Conservation (phyloP, 305 asterid genomes). For the Striga hermonthica region DNA sequence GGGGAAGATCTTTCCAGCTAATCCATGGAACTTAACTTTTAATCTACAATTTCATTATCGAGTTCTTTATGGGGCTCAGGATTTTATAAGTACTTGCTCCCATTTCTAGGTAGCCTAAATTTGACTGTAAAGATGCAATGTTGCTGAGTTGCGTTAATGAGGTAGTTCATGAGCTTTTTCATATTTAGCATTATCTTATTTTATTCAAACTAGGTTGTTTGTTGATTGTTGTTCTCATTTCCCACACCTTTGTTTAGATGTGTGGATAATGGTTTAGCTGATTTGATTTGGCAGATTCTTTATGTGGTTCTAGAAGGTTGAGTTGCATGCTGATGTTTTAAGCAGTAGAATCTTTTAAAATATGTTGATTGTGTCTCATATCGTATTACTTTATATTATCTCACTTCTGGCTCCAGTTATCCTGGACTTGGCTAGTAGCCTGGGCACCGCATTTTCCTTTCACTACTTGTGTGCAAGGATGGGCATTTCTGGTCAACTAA, state of each 20-base stretch:
- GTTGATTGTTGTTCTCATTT: not conserved
- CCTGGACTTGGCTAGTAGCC: not conserved
- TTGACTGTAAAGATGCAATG: not conserved
- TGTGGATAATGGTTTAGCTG: too few relatives aligned
- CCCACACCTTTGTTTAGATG: not conserved
- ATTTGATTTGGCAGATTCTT: not conserved
- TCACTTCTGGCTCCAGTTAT: not conserved
- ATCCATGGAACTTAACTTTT: constrained; percentile 15
- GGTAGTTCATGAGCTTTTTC: constrained; percentile 7
- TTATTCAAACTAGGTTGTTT: not conserved
- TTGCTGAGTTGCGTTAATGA: constrained; percentile 16
- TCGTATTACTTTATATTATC: not conserved
- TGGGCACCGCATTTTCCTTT: not conserved
- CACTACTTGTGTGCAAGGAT: not conserved
- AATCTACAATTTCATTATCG: not conserved
- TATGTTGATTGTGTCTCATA: not conserved
- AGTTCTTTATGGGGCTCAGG: constrained; percentile 4
- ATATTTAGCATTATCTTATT: not conserved
- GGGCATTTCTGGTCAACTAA: not conserved
- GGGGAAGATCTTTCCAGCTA: constrained; percentile 30
- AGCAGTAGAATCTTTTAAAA: not conserved
- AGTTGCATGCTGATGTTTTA: not conserved
- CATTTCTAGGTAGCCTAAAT: not conserved
- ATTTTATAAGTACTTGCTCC: constrained; percentile 11
- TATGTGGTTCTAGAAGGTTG: not conserved